Evolutionary conservation across 192 early-diverging fungal genomes (phyloP), one percentile per base, ranked within the genome.

Genomic region (Umbelopsis isabellina): DNA sequence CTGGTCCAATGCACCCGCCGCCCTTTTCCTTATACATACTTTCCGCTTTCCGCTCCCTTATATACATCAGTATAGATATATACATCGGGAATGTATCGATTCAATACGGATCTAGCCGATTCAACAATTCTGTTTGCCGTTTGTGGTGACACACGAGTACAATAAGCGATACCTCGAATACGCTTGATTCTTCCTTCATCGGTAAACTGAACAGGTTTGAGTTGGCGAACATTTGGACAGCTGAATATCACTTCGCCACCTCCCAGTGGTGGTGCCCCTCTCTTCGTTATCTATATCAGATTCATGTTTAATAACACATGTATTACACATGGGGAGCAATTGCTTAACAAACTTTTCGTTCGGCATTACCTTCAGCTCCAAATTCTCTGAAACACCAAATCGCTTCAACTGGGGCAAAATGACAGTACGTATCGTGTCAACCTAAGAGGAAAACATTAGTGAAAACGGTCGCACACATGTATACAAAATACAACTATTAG

Each of bases 41-140:
- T 78, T 41, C 97, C 96, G 18, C 92, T 90, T 70, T 99, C 95
- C 9, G 90, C 91, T n/a, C 97, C 96, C 75, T 96, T 95, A 79
- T 93, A 98, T 51, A 97, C 93, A 81, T 98, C 97, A 25, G 97
- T 96, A 80, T 96, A 97, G 65, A 99, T 91, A 75, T 97, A 97
- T 41, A 99, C 93, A 76, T 99, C 96, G 6, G 96, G 96, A 70
- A 98, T 97, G 79, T 92, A 98, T 69, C 89, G 87, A 64, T 96
- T 97, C 64, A 99, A 82, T 72, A 95, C 83, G 5, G 87, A 81
- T 49, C 97, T 82, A 22, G 95, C 93, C 5, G 95, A 82, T 72
- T 97, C 92, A 4, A 94, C 92, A 67, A 97, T 87, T 35, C 97
- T 91, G 83, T 98, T 99, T 27, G 97, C 91, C 71, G 92, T 93